phyloP scores from a whole-genome alignment of 1,284 basidiomycete species.

The Trichosporon inkin region DNA sequence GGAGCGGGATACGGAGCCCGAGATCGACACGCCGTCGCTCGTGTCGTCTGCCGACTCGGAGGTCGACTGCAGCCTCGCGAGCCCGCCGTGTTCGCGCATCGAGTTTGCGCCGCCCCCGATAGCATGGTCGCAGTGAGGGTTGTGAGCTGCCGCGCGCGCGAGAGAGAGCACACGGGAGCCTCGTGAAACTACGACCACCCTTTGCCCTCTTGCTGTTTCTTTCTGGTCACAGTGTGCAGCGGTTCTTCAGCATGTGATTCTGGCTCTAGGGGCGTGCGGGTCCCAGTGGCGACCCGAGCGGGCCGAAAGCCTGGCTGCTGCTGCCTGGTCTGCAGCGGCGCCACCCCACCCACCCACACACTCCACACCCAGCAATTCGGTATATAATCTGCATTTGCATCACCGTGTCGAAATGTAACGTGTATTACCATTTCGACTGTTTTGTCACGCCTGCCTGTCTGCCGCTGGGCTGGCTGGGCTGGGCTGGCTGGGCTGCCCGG shows the following conservation, averaged over 20 bases:
- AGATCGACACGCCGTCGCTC: slow-evolving; percentile 27
- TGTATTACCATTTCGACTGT: neutral
- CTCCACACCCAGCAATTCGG: neutral
- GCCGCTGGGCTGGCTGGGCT: too few species aligned
- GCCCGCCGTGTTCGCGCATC: slow-evolving; percentile 20
- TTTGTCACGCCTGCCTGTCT: too few species aligned
- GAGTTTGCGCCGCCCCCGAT: slow-evolving; percentile 14
- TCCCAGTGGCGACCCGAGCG: slow-evolving; percentile 1
- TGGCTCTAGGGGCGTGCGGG: neutral
- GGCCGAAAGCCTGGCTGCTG: neutral
- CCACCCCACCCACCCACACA: neutral
- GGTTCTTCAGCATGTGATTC: neutral
- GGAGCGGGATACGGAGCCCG: slow-evolving; percentile 9
- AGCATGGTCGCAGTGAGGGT: neutral
- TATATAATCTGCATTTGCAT: neutral
- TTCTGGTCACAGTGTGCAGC: neutral
- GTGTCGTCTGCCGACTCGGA: slow-evolving; percentile 25
- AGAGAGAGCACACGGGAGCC: too few species aligned
- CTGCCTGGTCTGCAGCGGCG: slow-evolving; percentile 6
- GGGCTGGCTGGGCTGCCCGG: too few species aligned
- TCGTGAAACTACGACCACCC: neutral
- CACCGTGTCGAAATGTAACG: slow-evolving; percentile 6
- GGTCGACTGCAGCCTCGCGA: slow-evolving; percentile 21
- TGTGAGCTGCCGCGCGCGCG: too few species aligned
- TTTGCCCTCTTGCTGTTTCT: neutral